These are phyloP conservation scores for Vitis rupestris DNA, from an alignment of 164 flowering plant species.

Conservation along the genomic window DNA sequence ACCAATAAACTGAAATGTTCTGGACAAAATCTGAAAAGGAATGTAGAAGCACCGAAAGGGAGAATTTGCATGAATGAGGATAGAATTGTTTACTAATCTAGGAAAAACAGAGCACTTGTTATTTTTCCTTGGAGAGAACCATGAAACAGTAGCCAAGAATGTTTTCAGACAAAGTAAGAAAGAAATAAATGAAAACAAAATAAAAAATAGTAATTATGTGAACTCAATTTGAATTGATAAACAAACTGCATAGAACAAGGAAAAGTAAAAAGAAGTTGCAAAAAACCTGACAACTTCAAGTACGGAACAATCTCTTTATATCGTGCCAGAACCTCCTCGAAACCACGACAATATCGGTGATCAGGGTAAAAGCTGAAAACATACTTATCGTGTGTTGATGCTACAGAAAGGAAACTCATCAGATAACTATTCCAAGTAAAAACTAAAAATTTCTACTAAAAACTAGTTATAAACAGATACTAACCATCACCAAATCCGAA, in stretches of 20 bases:
- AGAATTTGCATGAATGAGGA: too few species aligned
- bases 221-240: neutral
- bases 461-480: slow-evolving; percentile 12
- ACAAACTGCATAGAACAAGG: neutral
- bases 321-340: slow-evolving; percentile 74
- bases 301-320: slow-evolving; percentile 74
- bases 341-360: slow-evolving; percentile 71
- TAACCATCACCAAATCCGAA: slow-evolving; percentile 98
- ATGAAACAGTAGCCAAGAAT: too few species aligned
- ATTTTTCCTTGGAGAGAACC: too few species aligned
- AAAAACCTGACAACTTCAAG: slow-evolving; percentile 69
- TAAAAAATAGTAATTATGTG: too few species aligned
- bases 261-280: neutral
- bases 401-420: slow-evolving; percentile 31
- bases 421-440: neutral
- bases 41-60: too few species aligned
- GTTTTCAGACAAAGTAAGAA: too few species aligned
- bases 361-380: slow-evolving; percentile 88
- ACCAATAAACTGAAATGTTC: too few species aligned
- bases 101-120: too few species aligned
- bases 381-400: slow-evolving; percentile 68
- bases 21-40: too few species aligned
- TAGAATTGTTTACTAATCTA: too few species aligned
- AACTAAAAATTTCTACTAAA: neutral
- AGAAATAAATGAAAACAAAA: too few species aligned